A percentile compares a stretch with the other conserved stretches of the same genome.
Conservation (phyloP, 257 asterid genomes). For the Fraxinus quadrangulata region DNA sequence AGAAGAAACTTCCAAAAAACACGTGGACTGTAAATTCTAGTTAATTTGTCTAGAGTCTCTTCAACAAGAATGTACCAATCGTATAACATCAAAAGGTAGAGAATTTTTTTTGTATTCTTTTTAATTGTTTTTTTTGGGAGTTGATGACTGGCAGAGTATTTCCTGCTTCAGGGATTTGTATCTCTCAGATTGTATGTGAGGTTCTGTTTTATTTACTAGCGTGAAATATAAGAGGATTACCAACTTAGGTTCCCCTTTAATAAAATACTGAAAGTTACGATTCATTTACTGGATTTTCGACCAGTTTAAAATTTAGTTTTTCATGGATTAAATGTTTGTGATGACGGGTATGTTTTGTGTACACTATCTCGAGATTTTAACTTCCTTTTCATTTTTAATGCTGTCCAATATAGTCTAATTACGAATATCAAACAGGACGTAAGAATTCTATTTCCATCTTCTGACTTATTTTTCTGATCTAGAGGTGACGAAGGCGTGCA, state of each 20-base stretch:
- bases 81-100: constrained; percentile 45
- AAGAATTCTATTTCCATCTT: no score
- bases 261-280: constrained; percentile 47
- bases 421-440: no score
- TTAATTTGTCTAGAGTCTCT: constrained; percentile 50
- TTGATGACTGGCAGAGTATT: constrained; percentile 35
- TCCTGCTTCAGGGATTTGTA: constrained; percentile 40
- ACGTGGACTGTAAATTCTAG: constrained; percentile 42
- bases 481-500: no score
- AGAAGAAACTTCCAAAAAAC: constrained; percentile 40
- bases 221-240: constrained; percentile 55
- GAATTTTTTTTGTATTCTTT: constrained; percentile 39
- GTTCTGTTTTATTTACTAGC: constrained; percentile 52
- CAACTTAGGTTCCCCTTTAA: constrained; percentile 49
- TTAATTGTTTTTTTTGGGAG: constrained; percentile 29
- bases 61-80: constrained; percentile 42
- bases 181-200: constrained; percentile 59
- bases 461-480: no score
- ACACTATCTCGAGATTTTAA: no score
- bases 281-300: constrained; percentile 38
- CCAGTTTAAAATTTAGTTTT: constrained; percentile 11
- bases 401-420: no score
- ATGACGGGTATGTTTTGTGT: no score
- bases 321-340: no score
- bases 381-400: no score